These are phyloP conservation scores for Ceratobasidium papillatum DNA, from an alignment of 1,284 basidiomycete genomes.

Conservation along the genomic window DNA sequence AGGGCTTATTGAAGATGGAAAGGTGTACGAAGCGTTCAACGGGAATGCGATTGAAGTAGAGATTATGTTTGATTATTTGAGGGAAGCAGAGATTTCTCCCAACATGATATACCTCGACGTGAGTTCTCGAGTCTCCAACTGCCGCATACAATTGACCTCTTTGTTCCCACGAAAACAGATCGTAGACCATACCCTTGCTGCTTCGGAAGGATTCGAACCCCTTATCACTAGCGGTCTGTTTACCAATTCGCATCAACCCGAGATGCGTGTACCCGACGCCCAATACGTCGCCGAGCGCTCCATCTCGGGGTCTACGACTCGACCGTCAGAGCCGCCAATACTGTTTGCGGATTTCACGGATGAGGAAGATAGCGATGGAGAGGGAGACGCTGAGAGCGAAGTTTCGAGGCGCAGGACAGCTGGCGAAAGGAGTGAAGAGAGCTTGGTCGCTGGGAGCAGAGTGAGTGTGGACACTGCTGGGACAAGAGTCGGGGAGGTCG, in stretches of 20 bases:
- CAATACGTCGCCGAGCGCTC: conserved; percentile 18
- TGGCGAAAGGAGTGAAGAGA: not conserved
- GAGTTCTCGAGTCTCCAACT: not conserved
- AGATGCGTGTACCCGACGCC: conserved; percentile 19
- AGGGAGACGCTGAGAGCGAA: conserved; percentile 20
- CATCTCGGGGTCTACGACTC: not conserved
- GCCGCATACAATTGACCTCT: conserved; percentile 16
- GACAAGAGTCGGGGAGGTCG: not conserved
- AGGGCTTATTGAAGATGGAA: conserved; percentile 43
- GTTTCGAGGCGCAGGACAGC: not conserved
- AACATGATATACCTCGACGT: conserved; percentile 33
- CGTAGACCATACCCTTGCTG: conserved; percentile 38
- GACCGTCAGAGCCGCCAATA: conserved; percentile 4
- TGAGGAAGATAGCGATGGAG: conserved; percentile 32
- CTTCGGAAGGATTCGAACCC: conserved; percentile 40
- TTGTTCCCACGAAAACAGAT: conserved; percentile 33
- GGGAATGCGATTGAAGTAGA: conserved; percentile 43
- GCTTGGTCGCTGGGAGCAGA: not conserved
- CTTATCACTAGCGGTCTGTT: conserved; percentile 42
- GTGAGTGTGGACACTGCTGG: not conserved
- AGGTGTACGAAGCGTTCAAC: conserved; percentile 42
- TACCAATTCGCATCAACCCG: not conserved
- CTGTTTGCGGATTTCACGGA: conserved; percentile 35
- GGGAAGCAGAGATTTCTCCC: conserved; percentile 43
- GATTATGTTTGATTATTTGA: conserved; percentile 44